Conservation (phyloP, 805 yeast species). For the Candida sonorensis region DNA sequence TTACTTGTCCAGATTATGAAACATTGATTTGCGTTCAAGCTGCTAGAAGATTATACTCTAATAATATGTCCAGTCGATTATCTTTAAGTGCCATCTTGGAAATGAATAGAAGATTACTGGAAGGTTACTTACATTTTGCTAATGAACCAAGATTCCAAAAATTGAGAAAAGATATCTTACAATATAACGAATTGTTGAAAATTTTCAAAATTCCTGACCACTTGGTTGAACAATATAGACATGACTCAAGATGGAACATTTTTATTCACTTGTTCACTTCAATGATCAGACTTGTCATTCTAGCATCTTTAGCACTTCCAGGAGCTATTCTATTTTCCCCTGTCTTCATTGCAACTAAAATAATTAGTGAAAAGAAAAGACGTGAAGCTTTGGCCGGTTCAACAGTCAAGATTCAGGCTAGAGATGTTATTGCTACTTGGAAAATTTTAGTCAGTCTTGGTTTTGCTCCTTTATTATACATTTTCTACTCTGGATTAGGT, state of each 20-base stretch:
- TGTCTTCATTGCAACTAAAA: conserved; percentile 72
- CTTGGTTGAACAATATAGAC: conserved; percentile 41
- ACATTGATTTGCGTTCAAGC: conserved; percentile 86
- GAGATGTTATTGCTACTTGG: conserved; percentile 97
- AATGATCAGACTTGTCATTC: conserved; percentile 41
- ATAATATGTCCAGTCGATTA: conserved; percentile 60
- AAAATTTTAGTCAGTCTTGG: conserved; percentile 86
- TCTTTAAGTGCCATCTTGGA: conserved; percentile 84
- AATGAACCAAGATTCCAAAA: conserved; percentile 61
- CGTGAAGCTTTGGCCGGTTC: conserved; percentile 76
- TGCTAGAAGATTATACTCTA: conserved; percentile 81
- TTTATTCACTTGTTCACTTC: conserved; percentile 20
- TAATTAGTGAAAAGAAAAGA: conserved; percentile 68
- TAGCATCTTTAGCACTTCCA: conserved; percentile 68
- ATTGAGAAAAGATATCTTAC: conserved; percentile 55
- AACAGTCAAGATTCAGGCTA: conserved; percentile 84
- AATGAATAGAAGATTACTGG: conserved; percentile 79
- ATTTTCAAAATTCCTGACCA: conserved; percentile 50
- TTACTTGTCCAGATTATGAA: conserved; percentile 83
- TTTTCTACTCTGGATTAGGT: conserved; percentile 67
- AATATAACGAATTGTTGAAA: conserved; percentile 56
- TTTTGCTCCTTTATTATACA: conserved; percentile 79
- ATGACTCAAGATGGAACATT: conserved; percentile 17
- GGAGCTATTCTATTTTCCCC: conserved; percentile 88
- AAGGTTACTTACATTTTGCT: conserved; percentile 71